Evolutionary conservation across 306 rosid genomes (phyloP), one percentile per base, ranked within the genome.

Genomic region (Fagus crenata): DNA sequence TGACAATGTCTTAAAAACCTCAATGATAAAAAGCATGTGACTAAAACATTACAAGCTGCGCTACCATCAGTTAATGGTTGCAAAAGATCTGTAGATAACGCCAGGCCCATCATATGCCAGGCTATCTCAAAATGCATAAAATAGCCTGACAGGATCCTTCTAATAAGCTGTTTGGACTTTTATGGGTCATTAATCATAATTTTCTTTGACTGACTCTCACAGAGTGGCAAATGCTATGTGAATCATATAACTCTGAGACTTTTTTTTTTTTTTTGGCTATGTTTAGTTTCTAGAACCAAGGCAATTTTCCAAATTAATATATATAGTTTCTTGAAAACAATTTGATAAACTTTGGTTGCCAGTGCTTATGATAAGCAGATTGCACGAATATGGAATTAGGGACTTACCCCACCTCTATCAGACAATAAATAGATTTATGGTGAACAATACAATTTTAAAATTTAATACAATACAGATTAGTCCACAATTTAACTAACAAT

Each of bases 1-100:
- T 67, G 74, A 80, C 54, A 78, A 85, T 73, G 51, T 39, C 71
- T 75, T 39, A 37, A 71, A 42, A 74, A 69, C 78, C 71, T 71
- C 33, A 68, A 56, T 46, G 49, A 73, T 51, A 17, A 43, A 43
- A 60, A 31, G 18, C 31, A 33, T 22, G 13, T 53, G 5, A 32
- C 3, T 51, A 13, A 67, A 33, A 18, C 39, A 49, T 33, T 18
- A 22, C 4, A 18, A 22, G 18, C 63, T n/a, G 31, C 5, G 4
- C 60, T 5, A 54, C 8, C 7, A 5, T n/a, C 31, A 17, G 61
- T 5, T n/a, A 6, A 55, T 55, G 33, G 11, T 18, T 61, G 68
- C 18, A 61, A 12, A 13, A 13, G 39, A 33, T 61, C 32, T 35
- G 6, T 4, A 33, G 41, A 61, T 61, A 32, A 61, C 2, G 40